phyloP scores from a whole-genome alignment of 192 early-diverging fungal species.

The Diversispora epigaea region DNA sequence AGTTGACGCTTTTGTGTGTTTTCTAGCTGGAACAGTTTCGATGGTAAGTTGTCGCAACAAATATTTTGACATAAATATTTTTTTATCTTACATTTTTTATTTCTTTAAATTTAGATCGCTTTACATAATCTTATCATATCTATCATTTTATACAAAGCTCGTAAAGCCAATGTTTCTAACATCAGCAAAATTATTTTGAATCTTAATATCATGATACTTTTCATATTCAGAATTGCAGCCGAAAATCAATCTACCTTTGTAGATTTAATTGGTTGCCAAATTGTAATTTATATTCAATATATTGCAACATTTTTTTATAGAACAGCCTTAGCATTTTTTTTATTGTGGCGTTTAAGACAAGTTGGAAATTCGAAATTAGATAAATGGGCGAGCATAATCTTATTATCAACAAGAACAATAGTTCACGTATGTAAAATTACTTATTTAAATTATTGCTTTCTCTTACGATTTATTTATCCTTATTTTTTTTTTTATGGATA shows the following conservation, averaged over 20 bases:
- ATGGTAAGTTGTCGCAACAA: too few species aligned
- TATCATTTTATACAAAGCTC: background rate
- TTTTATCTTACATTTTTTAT: background rate
- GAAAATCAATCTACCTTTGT: background rate
- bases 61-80: too few species aligned
- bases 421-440: background rate
- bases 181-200: slow-evolving; percentile 28
- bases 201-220: background rate
- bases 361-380: background rate
- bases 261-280: background rate
- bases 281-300: background rate
- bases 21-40: too few species aligned
- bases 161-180: slow-evolving; percentile 10
- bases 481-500: background rate
- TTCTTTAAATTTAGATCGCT: background rate
- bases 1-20: too few species aligned
- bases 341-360: slow-evolving; percentile 29
- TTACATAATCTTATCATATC: slow-evolving; percentile 12
- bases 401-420: background rate
- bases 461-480: background rate
- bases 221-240: too few species aligned
- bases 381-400: background rate
- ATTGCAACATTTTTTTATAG: background rate
- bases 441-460: background rate
- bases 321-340: background rate